Conservation (phyloP, 441 rosid genomes). For the Dalechampia spathulata region DNA sequence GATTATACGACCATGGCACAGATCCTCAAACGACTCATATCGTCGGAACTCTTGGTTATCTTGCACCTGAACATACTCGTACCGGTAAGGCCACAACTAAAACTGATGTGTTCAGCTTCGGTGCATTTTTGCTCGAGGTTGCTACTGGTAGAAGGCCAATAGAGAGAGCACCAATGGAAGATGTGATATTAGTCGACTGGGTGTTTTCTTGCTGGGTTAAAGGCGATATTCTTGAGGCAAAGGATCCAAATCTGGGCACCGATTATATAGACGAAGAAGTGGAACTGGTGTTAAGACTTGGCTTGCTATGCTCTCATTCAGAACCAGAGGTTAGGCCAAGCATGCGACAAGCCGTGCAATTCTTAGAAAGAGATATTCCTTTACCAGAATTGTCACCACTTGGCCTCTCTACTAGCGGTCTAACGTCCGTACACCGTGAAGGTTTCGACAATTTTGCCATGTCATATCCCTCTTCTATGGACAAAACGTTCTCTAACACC, state of each 20-base stretch:
- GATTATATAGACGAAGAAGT: constrained; percentile 28
- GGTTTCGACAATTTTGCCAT: constrained; percentile 12
- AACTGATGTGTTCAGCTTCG: constrained; percentile 39
- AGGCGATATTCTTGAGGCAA: constrained; percentile 31
- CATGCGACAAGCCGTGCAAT: constrained; percentile 32
- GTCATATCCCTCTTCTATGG: constrained; percentile 13
- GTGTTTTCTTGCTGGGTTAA: constrained; percentile 24
- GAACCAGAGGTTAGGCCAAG: constrained; percentile 30
- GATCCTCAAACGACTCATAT: constrained; percentile 36
- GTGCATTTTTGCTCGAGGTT: constrained; percentile 38
- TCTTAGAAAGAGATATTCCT: constrained; percentile 22
- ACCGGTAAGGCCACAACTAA: constrained; percentile 39
- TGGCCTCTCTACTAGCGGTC: neutral
- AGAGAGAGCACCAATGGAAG: constrained; percentile 4
- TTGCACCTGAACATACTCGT: constrained; percentile 41
- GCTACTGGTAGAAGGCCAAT: constrained; percentile 35
- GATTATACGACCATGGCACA: constrained; percentile 36
- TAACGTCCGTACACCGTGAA: neutral
- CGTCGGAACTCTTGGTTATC: constrained; percentile 40
- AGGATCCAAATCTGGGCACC: constrained; percentile 25
- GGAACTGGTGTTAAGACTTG: constrained; percentile 38
- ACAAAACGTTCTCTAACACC: constrained; percentile 1
- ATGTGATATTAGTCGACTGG: constrained; percentile 27
- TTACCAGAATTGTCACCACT: constrained; percentile 25
- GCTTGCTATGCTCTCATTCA: constrained; percentile 34